Conservation (phyloP, 768 basidiomycete genomes). For the Imleria badia region DNA sequence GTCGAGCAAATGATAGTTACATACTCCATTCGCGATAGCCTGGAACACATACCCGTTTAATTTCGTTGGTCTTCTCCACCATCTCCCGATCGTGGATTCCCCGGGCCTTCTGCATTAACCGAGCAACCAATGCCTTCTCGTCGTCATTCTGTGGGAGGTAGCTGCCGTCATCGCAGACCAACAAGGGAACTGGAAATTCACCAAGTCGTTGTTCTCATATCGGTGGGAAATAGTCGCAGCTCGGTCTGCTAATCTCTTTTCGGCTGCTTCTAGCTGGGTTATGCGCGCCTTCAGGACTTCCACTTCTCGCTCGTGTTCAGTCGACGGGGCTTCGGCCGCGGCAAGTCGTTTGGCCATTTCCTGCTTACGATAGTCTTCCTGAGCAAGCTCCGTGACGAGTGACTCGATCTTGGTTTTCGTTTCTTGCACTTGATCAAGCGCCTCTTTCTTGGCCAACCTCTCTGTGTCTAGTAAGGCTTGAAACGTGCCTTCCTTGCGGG, state of each 20-base stretch:
- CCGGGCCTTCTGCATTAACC: slow-evolving; percentile 44
- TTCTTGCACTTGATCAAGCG: slow-evolving; percentile 15
- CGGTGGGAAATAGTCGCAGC: slow-evolving; percentile 33
- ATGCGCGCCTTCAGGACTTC: slow-evolving; percentile 20
- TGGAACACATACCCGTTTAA: slow-evolving; percentile 44
- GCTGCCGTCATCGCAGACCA: slow-evolving; percentile 14
- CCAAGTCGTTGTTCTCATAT: slow-evolving; percentile 49
- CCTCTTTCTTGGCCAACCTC: slow-evolving; percentile 21
- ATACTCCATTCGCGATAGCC: slow-evolving; percentile 2
- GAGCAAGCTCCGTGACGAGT: slow-evolving; percentile 21
- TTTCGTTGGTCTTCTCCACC: slow-evolving; percentile 55
- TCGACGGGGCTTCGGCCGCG: slow-evolving; percentile 20
- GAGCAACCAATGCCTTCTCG: slow-evolving; percentile 50
- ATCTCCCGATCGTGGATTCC: slow-evolving; percentile 52
- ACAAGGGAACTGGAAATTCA: slow-evolving; percentile 25
- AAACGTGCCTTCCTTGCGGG: slow-evolving; percentile 26
- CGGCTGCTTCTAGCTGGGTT: slow-evolving; percentile 26
- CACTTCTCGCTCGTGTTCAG: slow-evolving; percentile 32
- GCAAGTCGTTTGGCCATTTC: slow-evolving; percentile 25
- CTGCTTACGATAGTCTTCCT: slow-evolving; percentile 18
- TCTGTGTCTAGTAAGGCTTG: slow-evolving; percentile 26
- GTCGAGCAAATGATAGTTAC: slow-evolving; percentile 5
- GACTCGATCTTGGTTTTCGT: slow-evolving; percentile 20
- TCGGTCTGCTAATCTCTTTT: slow-evolving; percentile 30
- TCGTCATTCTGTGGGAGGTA: slow-evolving; percentile 40